A percentile compares a stretch with the other conserved stretches of the same genome.
These are phyloP conservation scores for Lentinula sp. DNA, from an alignment of 768 basidiomycete genomes.

Conservation along the genomic window DNA sequence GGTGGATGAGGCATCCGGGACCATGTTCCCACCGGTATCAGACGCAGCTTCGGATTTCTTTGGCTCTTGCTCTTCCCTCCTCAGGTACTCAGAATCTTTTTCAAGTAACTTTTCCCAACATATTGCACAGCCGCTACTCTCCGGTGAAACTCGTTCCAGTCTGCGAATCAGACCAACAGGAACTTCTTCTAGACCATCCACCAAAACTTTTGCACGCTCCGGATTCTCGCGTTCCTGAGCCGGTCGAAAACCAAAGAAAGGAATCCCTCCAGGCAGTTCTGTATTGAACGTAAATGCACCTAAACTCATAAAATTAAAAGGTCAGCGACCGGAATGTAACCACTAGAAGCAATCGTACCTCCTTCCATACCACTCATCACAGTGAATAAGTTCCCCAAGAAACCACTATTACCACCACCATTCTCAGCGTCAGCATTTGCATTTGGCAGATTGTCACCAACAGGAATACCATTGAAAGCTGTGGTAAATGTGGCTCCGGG, in stretches of 20 bases:
- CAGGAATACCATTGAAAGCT: neutral
- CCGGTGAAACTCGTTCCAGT: constrained; percentile 45
- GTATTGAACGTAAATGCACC: constrained; percentile 11
- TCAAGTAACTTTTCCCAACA: constrained; percentile 70
- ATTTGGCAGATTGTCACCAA: neutral
- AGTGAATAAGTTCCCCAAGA: constrained; percentile 5
- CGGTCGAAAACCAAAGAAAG: constrained; percentile 14
- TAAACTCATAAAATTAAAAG: neutral
- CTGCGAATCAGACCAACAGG: constrained; percentile 61
- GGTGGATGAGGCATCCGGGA: neutral
- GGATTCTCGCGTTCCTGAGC: constrained; percentile 50
- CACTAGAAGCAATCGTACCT: neutral
- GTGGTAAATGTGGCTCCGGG: neutral
- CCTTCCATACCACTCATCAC: neutral
- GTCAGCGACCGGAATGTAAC: neutral
- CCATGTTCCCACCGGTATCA: neutral
- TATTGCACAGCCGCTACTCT: constrained; percentile 56
- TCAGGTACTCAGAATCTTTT: constrained; percentile 24
- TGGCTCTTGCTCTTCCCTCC: constrained; percentile 11
- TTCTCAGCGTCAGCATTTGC: neutral
- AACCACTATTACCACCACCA: neutral
- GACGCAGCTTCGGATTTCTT: neutral
- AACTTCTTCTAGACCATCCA: constrained; percentile 62
- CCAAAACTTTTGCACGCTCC: constrained; percentile 56
- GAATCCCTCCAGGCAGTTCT: constrained; percentile 10